Conservation (phyloP, 1,139 yeast species). For the Sugiyamaella neomexicana region DNA sequence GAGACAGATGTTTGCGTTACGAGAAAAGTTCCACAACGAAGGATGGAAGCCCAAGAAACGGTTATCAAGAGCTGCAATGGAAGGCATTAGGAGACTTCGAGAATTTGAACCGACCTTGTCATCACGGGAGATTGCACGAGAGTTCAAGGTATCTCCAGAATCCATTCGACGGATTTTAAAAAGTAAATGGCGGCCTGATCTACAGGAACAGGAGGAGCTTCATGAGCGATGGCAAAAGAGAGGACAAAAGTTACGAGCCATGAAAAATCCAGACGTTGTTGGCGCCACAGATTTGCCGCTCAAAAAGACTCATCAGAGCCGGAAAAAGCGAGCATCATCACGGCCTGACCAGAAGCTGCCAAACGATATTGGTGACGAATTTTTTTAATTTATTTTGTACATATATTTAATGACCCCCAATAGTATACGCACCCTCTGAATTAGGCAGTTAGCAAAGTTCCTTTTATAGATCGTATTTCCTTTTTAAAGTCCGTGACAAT, state of each 20-base stretch:
- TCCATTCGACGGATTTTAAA: slow-evolving; percentile 76
- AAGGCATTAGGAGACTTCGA: slow-evolving; percentile 59
- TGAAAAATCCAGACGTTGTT: not conserved
- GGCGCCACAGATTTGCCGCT: not conserved
- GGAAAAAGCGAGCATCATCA: slow-evolving; percentile 4
- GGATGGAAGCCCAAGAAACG: slow-evolving; percentile 71
- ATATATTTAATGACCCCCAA: slow-evolving; percentile 3
- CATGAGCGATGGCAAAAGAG: slow-evolving; percentile 53
- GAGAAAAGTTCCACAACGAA: slow-evolving; percentile 56
- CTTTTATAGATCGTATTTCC: slow-evolving; percentile 40
- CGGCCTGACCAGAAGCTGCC: not conserved
- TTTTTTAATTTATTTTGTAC: slow-evolving; percentile 6
- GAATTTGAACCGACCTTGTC: slow-evolving; percentile 56
- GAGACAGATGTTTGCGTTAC: slow-evolving; percentile 61
- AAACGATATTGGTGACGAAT: slow-evolving; percentile 16
- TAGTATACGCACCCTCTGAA: too few relatives aligned
- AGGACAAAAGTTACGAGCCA: slow-evolving; percentile 39
- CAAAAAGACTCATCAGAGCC: slow-evolving; percentile 14
- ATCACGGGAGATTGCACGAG: slow-evolving; percentile 59
- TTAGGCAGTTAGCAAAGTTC: slow-evolving; percentile 33
- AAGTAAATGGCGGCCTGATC: slow-evolving; percentile 73
- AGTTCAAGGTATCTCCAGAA: slow-evolving; percentile 76
- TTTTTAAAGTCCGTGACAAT: slow-evolving; percentile 33
- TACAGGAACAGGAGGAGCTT: slow-evolving; percentile 49
- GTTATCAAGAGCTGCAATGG: slow-evolving; percentile 70